A percentile compares a stretch with the other conserved stretches of the same genome.
Conservation (phyloP, 192 early-diverging fungal genomes). For the Ambispora gerdemannii region DNA sequence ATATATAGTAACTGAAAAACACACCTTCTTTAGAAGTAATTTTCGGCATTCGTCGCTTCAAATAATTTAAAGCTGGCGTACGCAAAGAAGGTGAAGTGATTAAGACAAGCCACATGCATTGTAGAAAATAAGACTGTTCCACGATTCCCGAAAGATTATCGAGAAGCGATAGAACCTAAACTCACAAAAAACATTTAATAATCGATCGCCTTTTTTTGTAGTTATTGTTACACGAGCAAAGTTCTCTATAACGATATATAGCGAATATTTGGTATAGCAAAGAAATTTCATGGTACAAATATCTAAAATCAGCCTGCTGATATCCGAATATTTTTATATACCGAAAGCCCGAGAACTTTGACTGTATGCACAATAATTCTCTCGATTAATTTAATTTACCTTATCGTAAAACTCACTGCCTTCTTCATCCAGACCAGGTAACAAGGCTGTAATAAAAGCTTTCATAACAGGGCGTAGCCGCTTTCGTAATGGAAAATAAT, state of each 20-base stretch:
- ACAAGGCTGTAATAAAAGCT: slow-evolving; percentile 73
- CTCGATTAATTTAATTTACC: slow-evolving; percentile 45
- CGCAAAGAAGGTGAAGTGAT: slow-evolving; percentile 67
- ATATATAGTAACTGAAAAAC: background rate
- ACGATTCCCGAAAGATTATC: slow-evolving; percentile 63
- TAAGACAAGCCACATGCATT: slow-evolving; percentile 78
- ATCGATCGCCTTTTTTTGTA: no score
- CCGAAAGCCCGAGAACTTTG: no score
- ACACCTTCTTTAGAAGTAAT: slow-evolving; percentile 63
- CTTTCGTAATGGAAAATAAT: slow-evolving; percentile 69
- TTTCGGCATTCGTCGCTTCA: slow-evolving; percentile 69
- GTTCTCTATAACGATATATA: no score
- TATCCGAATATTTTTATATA: no score
- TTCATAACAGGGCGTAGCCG: slow-evolving; percentile 72
- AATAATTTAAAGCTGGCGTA: slow-evolving; percentile 72
- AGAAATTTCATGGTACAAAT: no score
- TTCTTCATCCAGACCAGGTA: slow-evolving; percentile 88
- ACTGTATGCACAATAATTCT: no score
- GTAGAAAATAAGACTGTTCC: slow-evolving; percentile 77
- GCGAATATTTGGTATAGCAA: no score
- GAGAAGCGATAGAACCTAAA: slow-evolving; percentile 52
- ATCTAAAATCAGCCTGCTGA: no score
- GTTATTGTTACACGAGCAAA: no score
- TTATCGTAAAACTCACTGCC: slow-evolving; percentile 78
- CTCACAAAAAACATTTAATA: no score